Percentiles rank a stretch among this genome's conserved stretches.
phyloP scores from a whole-genome alignment of 2,329 filamentous ascomycete genomes.

The Blastomyces parvus region DNA sequence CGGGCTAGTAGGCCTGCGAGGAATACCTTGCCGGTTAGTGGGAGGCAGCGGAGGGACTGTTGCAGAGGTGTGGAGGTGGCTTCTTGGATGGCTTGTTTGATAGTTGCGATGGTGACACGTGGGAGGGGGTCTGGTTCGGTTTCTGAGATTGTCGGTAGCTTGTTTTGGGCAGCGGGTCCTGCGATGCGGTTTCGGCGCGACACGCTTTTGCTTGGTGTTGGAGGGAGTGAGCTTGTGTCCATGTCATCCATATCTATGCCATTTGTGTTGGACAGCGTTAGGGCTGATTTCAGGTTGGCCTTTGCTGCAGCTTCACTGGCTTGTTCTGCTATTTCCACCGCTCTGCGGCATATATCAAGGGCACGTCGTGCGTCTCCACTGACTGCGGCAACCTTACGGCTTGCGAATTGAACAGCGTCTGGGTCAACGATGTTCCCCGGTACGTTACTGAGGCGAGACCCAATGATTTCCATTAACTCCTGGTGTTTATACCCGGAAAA shows the following conservation, averaged over 20 bases:
- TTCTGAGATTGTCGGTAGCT: slow-evolving; percentile 14
- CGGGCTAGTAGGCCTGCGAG: slow-evolving; percentile 72
- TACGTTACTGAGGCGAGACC: slow-evolving; percentile 82
- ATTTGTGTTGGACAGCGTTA: slow-evolving; percentile 11
- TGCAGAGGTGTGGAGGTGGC: slow-evolving; percentile 88
- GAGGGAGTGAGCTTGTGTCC: slow-evolving; percentile 29
- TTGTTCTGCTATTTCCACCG: slow-evolving; percentile 86
- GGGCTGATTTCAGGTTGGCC: slow-evolving; percentile 6
- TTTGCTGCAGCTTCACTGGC: slow-evolving; percentile 41
- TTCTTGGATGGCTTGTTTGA: slow-evolving; percentile 91
- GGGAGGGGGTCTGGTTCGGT: slow-evolving; percentile 28
- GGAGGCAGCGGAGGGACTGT: slow-evolving; percentile 73
- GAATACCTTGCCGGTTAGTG: slow-evolving; percentile 73
- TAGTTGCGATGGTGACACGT: slow-evolving; percentile 81
- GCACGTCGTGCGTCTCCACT: slow-evolving; percentile 87
- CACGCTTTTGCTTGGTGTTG: slow-evolving; percentile 37
- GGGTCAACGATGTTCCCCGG: slow-evolving; percentile 81
- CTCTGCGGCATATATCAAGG: slow-evolving; percentile 87
- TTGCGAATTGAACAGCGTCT: slow-evolving; percentile 92
- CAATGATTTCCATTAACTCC: slow-evolving; percentile 94
- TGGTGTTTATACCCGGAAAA: slow-evolving; percentile 97
- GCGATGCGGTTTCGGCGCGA: slow-evolving; percentile 12
- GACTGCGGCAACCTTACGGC: slow-evolving; percentile 91
- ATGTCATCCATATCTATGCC: slow-evolving; percentile 10
- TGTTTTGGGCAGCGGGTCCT: neutral